Conservation (phyloP, 768 basidiomycete genomes). For the Termitomyces sp. region DNA sequence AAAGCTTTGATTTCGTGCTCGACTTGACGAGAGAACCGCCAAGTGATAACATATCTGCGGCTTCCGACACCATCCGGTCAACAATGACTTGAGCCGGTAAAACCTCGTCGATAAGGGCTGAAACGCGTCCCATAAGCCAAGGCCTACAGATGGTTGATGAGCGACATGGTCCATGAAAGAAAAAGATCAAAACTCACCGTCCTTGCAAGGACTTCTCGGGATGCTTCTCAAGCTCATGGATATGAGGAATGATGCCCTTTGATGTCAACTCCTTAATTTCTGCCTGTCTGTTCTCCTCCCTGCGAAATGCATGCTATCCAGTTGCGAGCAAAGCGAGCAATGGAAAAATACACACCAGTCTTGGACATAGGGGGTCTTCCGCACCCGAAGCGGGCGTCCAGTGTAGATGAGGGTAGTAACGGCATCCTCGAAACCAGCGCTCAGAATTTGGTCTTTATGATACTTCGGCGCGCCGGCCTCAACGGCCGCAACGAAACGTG, state of each 20-base stretch:
- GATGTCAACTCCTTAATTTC: conserved; percentile 84
- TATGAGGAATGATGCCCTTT: conserved; percentile 78
- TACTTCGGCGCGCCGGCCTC: conserved; percentile 81
- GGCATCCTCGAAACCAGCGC: conserved; percentile 74
- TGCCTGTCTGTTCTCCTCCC: conserved; percentile 72
- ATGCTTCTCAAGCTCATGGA: conserved; percentile 69
- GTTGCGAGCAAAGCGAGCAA: not conserved
- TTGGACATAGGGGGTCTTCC: conserved; percentile 79
- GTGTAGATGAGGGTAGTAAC: conserved; percentile 86
- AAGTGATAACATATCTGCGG: conserved; percentile 29
- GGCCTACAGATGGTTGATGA: conserved; percentile 21
- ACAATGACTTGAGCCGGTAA: conserved; percentile 81
- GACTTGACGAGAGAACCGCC: conserved; percentile 35
- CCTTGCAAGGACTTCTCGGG: conserved; percentile 73
- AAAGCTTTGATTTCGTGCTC: conserved; percentile 49
- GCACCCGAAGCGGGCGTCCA: conserved; percentile 84
- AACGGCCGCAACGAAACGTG: conserved; percentile 78
- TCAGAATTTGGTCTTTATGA: conserved; percentile 78
- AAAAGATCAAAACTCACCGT: conserved; percentile 23
- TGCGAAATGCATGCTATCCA: conserved; percentile 18
- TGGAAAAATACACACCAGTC: conserved; percentile 57
- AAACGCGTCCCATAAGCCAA: conserved; percentile 85
- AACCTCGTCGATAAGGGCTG: conserved; percentile 69
- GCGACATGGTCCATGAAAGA: not conserved
- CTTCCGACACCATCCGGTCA: conserved; percentile 64